Base-by-base conservation (phyloP, 2,329 filamentous ascomycete genomes). In the Aspergillus viridinutans region DNA sequence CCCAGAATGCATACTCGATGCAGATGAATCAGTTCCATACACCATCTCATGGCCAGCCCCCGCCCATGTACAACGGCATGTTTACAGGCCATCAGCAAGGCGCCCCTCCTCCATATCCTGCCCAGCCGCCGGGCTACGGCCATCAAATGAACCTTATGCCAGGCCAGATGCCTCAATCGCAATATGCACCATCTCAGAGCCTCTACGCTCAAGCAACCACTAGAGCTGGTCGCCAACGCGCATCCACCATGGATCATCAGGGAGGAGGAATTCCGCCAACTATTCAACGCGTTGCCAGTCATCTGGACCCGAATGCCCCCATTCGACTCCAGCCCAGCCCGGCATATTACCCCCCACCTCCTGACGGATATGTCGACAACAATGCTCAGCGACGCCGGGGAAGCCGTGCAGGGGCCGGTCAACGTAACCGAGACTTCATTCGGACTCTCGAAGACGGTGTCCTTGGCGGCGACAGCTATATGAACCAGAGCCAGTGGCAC, bases 171-270 rank as follows among this genome's bases (percentile, higher is more conserved):
- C 80, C 84, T 1, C 77, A 85, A 23, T 79, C 80, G 2, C 88
- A 88, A 62, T 91, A 90, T 68, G 82, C 68, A 62, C 80, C 89
- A 65, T 90, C 90, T 53, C 90, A 91, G 61, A 88, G 84, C 64
- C 78, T 89, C 42, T 90, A 89, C 65, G 82, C 85, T 49, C 90
- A 93, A 76, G 86, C 89, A 58, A 89, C 86, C 53, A 85, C 90
- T 65, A 84, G 91, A 63, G 87, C 87, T 49, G 88, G 88, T 48
- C 85, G 94, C 54, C 93, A 96, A 75, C 86, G 94, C 59, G 92
- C 94, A 43, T 94, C 92, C 48, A 99, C 94, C 3, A 95, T 97
- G 89, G 94, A 97, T 69, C 90, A 94, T 71, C 90, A 95, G 68
- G 89, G 92, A 69, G 92, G 89, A 61, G 93, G 93, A 2, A 96